Conservation (phyloP, 2,329 filamentous ascomycete species). For the Hymenoscyphus salicellus region DNA sequence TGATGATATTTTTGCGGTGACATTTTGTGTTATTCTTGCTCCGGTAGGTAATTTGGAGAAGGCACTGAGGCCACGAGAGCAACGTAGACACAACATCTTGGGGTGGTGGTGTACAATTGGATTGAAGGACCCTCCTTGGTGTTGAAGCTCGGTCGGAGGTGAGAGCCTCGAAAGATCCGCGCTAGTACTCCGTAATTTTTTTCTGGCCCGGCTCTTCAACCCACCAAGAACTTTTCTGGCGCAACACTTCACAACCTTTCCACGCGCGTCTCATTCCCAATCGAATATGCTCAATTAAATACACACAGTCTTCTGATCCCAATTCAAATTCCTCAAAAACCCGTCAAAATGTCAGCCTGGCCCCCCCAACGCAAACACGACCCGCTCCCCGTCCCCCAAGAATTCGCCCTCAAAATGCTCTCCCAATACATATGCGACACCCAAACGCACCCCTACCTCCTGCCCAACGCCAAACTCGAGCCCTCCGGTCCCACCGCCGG, state of each 20-base stretch:
- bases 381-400: slow-evolving; percentile 30
- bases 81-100: slow-evolving; percentile 35
- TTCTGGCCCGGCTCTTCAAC: not conserved
- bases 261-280: not conserved
- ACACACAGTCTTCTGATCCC: not conserved
- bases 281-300: not conserved
- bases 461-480: slow-evolving; percentile 37
- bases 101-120: not conserved
- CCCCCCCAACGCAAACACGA: slow-evolving; percentile 30
- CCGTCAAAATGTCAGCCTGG: slow-evolving; percentile 32
- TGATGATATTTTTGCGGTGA: slow-evolving; percentile 15
- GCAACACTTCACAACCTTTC: not conserved
- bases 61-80: slow-evolving; percentile 26
- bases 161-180: not conserved
- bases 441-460: slow-evolving; percentile 29
- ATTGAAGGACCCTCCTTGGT: not conserved
- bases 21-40: slow-evolving; percentile 13
- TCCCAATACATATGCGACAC: slow-evolving; percentile 32
- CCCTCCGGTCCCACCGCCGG: slow-evolving; percentile 33
- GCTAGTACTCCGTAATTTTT: not conserved
- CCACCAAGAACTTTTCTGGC: not conserved
- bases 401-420: slow-evolving; percentile 33
- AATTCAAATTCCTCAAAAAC: not conserved
- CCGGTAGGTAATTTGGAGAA: slow-evolving; percentile 14
- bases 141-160: slow-evolving; percentile 1